Base-by-base conservation (phyloP, 169 alveolate genomes). In the Cryptosporidium viatorum region DNA sequence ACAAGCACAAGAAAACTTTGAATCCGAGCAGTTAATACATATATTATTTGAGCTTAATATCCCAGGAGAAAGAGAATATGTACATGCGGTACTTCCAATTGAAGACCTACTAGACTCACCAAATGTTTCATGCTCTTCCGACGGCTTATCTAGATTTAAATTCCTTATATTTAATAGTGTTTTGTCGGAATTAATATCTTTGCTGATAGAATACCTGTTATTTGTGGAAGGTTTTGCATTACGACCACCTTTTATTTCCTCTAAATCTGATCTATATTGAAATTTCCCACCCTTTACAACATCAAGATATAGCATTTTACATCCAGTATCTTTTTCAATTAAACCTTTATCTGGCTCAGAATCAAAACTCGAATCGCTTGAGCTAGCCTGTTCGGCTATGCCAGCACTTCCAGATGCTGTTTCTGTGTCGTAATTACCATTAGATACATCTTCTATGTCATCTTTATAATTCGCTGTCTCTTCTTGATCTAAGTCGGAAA, bases 31-130 rank as follows among this genome's bases (percentile, higher is more conserved):
- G 55, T 58, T 59, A n/a, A 23, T 29, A 23, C 59, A 62, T 26
- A 80, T 33, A 43, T 65, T 65, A 14, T 58, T 73, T 29, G 89
- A 80, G 39, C 62, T 48, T 37, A 26, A 52, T 23, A 37, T 43
- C 14, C 74, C 89, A 31, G 89, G 75, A 65, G 89, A 80, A 62
- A 43, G 68, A 10, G 89, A 60, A 62, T 50, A 65, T 6, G 89
- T 80, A 62, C 71, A 80, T 0, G 68, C 45, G 23, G 89, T 80
- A 35, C 89, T 80, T 23, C 89, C 89, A 6, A 65, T 45, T 9
- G 89, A 80, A 8, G 89, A 80, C 39, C 89, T 80, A 41, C 80
- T 59, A 1, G 89, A 80, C 31, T 62, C 89, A 18, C 67, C 67
- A 10, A 80, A 23, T 14, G 51, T 18, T 29, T 80, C 89, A 21